phyloP scores from a whole-genome alignment of 257 asterid genomes.

The Thymus mandschuricus region DNA sequence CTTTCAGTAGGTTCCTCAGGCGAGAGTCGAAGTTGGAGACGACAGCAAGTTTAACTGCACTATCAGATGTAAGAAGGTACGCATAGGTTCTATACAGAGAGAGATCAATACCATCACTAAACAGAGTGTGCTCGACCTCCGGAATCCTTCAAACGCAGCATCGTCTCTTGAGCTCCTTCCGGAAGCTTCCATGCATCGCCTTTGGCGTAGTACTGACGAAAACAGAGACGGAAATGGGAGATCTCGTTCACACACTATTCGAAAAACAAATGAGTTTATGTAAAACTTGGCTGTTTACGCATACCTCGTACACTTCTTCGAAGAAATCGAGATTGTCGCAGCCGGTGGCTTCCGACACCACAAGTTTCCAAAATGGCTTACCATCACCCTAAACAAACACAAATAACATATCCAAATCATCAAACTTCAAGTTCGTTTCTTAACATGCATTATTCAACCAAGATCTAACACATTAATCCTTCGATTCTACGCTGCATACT shows the following conservation, averaged over 20 bases:
- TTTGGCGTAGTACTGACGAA: constrained; percentile 78
- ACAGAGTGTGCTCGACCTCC: constrained; percentile 62
- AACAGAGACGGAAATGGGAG: not conserved
- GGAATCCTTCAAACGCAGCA: constrained; percentile 58
- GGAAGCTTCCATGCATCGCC: constrained; percentile 97
- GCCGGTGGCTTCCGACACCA: constrained; percentile 92
- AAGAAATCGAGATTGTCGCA: constrained; percentile 60
- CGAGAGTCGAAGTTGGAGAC: constrained; percentile 97
- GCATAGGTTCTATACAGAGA: not conserved
- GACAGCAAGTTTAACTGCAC: constrained; percentile 88
- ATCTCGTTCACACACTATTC: no score
- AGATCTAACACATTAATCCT: no score
- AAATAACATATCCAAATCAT: constrained; percentile 7
- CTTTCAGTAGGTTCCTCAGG: constrained; percentile 80
- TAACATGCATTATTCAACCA: not conserved
- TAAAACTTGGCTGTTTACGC: no score
- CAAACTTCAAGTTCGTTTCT: constrained; percentile 3
- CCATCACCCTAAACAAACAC: constrained; percentile 77
- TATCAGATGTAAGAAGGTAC: constrained; percentile 26
- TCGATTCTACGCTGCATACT: no score
- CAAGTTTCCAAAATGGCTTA: constrained; percentile 88
- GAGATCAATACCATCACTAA: not conserved
- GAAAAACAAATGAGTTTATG: no score
- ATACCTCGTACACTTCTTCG: constrained; percentile 90
- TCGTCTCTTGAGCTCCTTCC: constrained; percentile 72